Percentiles rank a stretch among this genome's conserved stretches.
Evolutionary conservation across 176 grass and related monocot species (phyloP).

Genomic region (Raddia distichophylla): DNA sequence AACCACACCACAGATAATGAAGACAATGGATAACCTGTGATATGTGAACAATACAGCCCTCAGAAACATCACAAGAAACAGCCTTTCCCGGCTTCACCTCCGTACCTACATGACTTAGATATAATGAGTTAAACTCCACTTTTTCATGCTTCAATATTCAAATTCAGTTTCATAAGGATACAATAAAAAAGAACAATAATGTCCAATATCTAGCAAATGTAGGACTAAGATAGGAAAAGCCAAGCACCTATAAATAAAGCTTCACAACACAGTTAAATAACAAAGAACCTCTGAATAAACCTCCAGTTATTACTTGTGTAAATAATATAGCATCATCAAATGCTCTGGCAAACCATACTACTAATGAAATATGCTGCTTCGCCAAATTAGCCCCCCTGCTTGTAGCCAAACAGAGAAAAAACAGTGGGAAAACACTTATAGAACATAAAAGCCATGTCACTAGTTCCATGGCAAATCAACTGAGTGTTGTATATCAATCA

Average conservation of each 20-base stretch:
- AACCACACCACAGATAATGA: background rate
- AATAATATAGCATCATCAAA: background rate
- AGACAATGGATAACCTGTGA: conserved; percentile 64
- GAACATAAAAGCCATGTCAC: background rate
- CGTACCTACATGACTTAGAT: conserved; percentile 48
- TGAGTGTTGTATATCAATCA: background rate
- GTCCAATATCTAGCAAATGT: background rate
- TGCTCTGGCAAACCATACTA: background rate
- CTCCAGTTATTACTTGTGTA: background rate
- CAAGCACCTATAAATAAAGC: background rate
- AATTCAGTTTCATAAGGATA: background rate
- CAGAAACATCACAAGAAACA: conserved; percentile 49
- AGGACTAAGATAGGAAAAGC: background rate
- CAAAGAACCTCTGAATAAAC: background rate
- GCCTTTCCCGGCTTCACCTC: conserved; percentile 79
- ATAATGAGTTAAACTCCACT: background rate
- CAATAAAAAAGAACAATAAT: background rate
- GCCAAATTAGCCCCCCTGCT: background rate
- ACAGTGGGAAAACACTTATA: background rate
- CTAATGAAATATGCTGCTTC: conserved; percentile 14
- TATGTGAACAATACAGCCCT: conserved; percentile 57
- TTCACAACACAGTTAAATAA: background rate
- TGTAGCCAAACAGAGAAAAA: background rate
- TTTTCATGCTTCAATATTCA: background rate
- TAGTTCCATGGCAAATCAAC: background rate